Evolutionary conservation across 2,329 filamentous ascomycete species (phyloP).

Genomic region (Pseudogymnoascus pannorum): DNA sequence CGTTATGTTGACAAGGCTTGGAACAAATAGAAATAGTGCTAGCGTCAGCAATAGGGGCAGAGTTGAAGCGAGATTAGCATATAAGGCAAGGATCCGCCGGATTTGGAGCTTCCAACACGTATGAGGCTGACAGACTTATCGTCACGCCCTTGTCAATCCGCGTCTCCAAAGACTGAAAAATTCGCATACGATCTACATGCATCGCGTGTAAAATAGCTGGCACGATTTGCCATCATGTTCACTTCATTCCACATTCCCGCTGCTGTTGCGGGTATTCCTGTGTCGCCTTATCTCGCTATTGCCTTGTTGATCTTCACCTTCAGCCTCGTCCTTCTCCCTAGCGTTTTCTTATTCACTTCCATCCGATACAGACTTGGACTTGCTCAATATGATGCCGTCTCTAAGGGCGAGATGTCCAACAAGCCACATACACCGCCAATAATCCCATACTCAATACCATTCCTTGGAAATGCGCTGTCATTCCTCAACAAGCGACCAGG

Average conservation of each 20-base stretch:
- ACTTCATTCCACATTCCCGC: background rate
- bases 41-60: background rate
- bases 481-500: background rate
- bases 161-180: background rate
- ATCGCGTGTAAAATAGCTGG: background rate
- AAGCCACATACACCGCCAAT: background rate
- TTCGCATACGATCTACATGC: background rate
- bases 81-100: background rate
- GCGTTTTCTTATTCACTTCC: background rate
- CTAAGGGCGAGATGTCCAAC: background rate
- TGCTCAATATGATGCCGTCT: background rate
- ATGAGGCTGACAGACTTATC: background rate
- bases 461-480: slow-evolving; percentile 8
- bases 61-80: background rate
- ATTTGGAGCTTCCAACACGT: background rate
- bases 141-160: background rate
- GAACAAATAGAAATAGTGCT: background rate
- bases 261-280: background rate
- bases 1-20: background rate
- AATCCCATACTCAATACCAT: background rate
- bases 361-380: background rate
- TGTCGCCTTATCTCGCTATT: background rate
- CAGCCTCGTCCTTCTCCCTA: background rate
- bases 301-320: background rate
- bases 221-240: background rate